phyloP scores from a whole-genome alignment of 2,329 filamentous ascomycete genomes.

The Cladophialophora chaetospira region DNA sequence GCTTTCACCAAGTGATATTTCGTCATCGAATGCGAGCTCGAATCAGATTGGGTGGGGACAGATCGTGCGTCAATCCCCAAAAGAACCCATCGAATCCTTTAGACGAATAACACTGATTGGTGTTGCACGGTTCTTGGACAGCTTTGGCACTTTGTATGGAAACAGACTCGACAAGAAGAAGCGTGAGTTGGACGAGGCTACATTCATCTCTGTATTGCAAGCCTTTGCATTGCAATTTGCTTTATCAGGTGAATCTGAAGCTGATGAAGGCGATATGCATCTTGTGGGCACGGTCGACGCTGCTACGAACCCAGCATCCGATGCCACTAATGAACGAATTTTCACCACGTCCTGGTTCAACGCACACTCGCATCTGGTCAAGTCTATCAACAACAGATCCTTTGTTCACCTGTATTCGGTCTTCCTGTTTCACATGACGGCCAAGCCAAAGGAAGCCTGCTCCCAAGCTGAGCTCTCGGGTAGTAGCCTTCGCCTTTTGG shows the following conservation, averaged over 20 bases:
- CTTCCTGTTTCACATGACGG: slow-evolving; percentile 8
- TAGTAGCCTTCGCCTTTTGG: background rate
- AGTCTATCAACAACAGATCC: background rate
- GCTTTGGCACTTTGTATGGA: slow-evolving; percentile 11
- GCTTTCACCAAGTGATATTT: background rate
- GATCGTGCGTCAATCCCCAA: background rate
- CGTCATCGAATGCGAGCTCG: background rate
- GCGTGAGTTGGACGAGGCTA: background rate
- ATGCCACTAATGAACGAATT: background rate
- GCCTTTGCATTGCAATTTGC: slow-evolving; percentile 10
- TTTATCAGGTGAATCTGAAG: background rate
- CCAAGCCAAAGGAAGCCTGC: background rate
- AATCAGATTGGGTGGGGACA: background rate
- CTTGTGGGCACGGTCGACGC: background rate
- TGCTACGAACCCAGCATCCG: background rate
- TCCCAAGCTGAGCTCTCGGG: background rate
- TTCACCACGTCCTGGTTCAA: slow-evolving; percentile 6
- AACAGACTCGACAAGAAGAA: slow-evolving; percentile 6
- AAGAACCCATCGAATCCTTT: background rate
- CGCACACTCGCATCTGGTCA: slow-evolving; percentile 1
- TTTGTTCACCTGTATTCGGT: slow-evolving; percentile 8
- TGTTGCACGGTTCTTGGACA: slow-evolving; percentile 12
- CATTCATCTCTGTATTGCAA: slow-evolving; percentile 3
- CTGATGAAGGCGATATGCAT: background rate
- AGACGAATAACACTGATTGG: slow-evolving; percentile 9